Evolutionary conservation across 2,329 filamentous ascomycete genomes (phyloP).

Genomic region (Podosphaera fusca): DNA sequence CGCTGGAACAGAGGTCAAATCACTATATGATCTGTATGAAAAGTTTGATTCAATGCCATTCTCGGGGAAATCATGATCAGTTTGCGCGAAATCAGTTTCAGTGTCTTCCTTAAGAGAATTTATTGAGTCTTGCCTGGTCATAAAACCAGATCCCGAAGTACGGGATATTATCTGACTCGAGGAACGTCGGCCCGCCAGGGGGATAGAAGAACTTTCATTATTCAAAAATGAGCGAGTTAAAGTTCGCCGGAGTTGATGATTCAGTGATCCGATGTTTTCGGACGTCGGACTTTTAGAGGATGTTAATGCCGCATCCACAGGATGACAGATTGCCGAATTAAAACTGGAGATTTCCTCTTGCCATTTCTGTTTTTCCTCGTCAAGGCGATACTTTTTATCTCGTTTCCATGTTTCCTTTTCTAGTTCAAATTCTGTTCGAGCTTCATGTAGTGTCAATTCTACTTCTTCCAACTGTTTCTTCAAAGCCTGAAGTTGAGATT

Average conservation of each 20-base stretch:
- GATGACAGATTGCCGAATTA: constrained; percentile 12
- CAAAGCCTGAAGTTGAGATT: constrained; percentile 35
- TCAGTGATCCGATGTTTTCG: constrained; percentile 18
- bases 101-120: constrained; percentile 9
- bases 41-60: constrained; percentile 32
- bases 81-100: constrained; percentile 11
- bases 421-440: constrained; percentile 29
- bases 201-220: constrained; percentile 7
- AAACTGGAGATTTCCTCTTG: constrained; percentile 21
- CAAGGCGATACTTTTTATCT: constrained; percentile 32
- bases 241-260: constrained; percentile 14
- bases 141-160: constrained; percentile 6
- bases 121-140: constrained; percentile 14
- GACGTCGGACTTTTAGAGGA: constrained; percentile 15
- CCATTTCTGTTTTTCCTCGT: constrained; percentile 41
- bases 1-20: constrained; percentile 74
- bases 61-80: constrained; percentile 24
- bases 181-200: constrained; percentile 9
- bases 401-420: constrained; percentile 35
- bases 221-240: constrained; percentile 13
- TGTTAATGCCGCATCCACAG: constrained; percentile 13
- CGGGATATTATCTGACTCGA: constrained; percentile 10
- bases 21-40: constrained; percentile 49
- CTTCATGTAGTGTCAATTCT: constrained; percentile 38
- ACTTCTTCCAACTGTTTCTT: constrained; percentile 41